phyloP scores from a whole-genome alignment of 345 rosid species.

The Eucalyptus microcorys region DNA sequence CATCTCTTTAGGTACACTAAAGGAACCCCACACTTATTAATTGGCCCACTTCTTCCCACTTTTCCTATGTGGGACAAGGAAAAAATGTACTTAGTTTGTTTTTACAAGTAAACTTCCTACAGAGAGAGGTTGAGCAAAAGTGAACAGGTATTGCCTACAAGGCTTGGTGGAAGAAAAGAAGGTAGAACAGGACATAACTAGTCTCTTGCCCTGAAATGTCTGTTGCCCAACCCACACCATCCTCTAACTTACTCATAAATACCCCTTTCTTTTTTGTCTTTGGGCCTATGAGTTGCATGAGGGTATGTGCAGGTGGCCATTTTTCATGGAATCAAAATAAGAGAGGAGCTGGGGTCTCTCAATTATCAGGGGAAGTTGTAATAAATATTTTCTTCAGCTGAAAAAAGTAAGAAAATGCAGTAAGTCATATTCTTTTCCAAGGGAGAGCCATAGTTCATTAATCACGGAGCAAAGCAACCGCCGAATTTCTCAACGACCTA shows the following conservation, averaged over 20 bases:
- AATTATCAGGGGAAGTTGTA: not conserved
- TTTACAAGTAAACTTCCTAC: no score
- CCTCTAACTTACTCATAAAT: not conserved
- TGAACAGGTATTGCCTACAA: not conserved
- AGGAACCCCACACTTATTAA: no score
- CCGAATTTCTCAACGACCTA: not conserved
- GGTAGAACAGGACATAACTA: not conserved
- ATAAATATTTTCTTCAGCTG: not conserved
- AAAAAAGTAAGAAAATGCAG: not conserved
- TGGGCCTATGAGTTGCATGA: not conserved
- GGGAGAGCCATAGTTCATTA: not conserved
- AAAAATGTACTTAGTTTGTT: no score
- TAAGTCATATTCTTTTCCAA: not conserved
- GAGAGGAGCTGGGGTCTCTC: not conserved
- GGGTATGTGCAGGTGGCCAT: not conserved
- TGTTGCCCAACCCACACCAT: not conserved
- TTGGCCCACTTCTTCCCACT: no score
- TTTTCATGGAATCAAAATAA: not conserved
- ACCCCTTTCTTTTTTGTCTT: not conserved
- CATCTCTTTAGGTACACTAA: no score
- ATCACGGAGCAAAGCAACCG: not conserved
- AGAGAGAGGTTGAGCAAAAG: not conserved
- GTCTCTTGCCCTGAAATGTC: not conserved
- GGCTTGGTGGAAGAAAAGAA: slow-evolving; percentile 1
- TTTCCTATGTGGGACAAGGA: no score